Conservation (phyloP, 768 basidiomycete genomes). For the Mycena crocata region DNA sequence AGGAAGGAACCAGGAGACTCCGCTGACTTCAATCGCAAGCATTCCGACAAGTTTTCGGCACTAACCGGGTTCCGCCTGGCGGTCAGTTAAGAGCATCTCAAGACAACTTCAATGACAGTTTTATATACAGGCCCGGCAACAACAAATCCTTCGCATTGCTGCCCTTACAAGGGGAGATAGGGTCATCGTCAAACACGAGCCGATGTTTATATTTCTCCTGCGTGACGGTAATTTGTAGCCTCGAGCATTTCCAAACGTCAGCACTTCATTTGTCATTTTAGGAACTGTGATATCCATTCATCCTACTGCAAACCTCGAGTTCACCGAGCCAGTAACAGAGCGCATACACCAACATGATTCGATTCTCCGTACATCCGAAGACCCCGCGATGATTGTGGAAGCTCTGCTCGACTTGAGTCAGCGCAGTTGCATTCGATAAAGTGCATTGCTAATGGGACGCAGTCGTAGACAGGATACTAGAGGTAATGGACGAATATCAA, state of each 20-base stretch:
- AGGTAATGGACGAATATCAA: conserved; percentile 78
- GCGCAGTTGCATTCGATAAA: conserved; percentile 19
- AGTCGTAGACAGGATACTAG: conserved; percentile 78
- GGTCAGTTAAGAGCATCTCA: conserved; percentile 4
- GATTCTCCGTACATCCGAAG: conserved; percentile 69
- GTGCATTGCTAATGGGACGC: neutral
- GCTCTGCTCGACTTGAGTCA: conserved; percentile 70
- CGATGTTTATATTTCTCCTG: conserved; percentile 77
- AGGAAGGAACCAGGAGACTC: neutral
- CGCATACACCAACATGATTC: conserved; percentile 71
- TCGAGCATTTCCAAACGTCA: neutral
- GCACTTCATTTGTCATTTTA: conserved; percentile 38
- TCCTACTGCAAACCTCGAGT: conserved; percentile 55
- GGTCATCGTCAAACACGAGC: conserved; percentile 64
- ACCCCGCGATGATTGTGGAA: conserved; percentile 77
- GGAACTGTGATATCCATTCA: conserved; percentile 75
- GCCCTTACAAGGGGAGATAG: conserved; percentile 66
- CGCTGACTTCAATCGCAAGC: neutral
- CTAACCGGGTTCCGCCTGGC: conserved; percentile 21
- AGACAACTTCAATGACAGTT: neutral
- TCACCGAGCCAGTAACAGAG: conserved; percentile 67
- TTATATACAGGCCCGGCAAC: conserved; percentile 21
- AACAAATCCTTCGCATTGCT: conserved; percentile 42
- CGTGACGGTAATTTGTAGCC: conserved; percentile 62
- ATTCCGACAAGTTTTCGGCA: neutral